These are phyloP conservation scores for Lachancea waltii DNA, from an alignment of 805 yeast genomes.

Conservation along the genomic window DNA sequence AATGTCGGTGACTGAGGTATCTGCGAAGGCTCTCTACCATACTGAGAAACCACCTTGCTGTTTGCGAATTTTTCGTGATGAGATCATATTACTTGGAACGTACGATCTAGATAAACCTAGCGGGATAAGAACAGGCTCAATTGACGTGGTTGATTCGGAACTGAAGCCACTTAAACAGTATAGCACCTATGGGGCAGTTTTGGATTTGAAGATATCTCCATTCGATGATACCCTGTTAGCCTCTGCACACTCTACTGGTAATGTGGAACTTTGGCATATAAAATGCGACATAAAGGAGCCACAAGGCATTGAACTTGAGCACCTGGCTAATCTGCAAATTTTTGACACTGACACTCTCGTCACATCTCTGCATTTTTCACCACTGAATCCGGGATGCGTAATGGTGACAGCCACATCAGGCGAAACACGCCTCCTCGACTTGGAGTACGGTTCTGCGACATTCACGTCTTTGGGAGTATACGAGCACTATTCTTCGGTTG, in stretches of 20 bases:
- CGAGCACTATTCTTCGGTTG: conserved; percentile 8
- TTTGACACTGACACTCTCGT: conserved; percentile 47
- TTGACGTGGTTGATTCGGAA: conserved; percentile 37
- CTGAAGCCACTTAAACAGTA: conserved; percentile 23
- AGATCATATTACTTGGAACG: conserved; percentile 63
- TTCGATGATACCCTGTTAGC: conserved; percentile 42
- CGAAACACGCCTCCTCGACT: conserved; percentile 35
- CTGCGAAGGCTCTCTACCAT: conserved; percentile 21
- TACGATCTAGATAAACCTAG: conserved; percentile 60
- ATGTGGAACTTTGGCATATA: conserved; percentile 55
- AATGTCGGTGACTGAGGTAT: conserved; percentile 14
- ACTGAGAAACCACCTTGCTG: conserved; percentile 81
- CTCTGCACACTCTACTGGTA: conserved; percentile 80
- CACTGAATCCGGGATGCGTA: conserved; percentile 33
- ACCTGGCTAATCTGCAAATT: conserved; percentile 36
- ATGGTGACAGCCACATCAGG: conserved; percentile 68
- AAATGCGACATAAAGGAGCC: conserved; percentile 11
- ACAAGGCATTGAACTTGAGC: conserved; percentile 10
- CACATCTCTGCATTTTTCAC: conserved; percentile 59
- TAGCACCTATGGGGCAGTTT: conserved; percentile 53
- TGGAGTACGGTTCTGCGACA: not conserved
- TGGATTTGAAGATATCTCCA: conserved; percentile 70
- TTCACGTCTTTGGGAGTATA: conserved; percentile 5
- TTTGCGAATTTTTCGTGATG: conserved; percentile 46
- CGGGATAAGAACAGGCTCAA: conserved; percentile 57